Evolutionary conservation across 352 stramenopile genomes (phyloP), one percentile per base, ranked within the genome.

Genomic region (Phytophthora pini): DNA sequence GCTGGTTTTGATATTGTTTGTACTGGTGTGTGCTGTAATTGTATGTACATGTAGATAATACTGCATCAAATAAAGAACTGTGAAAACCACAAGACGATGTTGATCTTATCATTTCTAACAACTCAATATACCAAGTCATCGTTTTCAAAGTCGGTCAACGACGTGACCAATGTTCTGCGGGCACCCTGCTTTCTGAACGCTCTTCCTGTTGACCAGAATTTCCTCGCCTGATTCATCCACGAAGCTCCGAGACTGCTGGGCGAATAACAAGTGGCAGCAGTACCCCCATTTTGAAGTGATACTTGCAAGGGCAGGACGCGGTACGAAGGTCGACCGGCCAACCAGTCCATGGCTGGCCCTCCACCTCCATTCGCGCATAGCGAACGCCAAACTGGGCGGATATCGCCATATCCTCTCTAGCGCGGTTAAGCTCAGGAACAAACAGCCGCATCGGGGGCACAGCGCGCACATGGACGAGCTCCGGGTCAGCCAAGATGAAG

Each of bases 341-440:
- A 11, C 44, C 44, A 38, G 24, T 50, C 1, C 24, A 8, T 5
- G 43, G 45, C 9, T 62, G 44, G 12, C 55, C 45, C 15, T 62
- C 44, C 15, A 62, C 29, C 45, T 62, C 55, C 55, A 62, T 62
- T 3, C 55, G 55, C 12, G 44, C 44, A 15, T 54, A 62, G 22
- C 36, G 34, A 15, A 48, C 3, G 20, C 55, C 40, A 36, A 61
- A 61, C 13, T 46, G 12, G 10, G 41, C 29, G 3, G 43, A 61
- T 9, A 38, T 26, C 8, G 24, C 44, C 44, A 36, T 50, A 11
- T 50, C 17, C n/a, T 22, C 44, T n/a, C 31, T 24, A 6, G 15
- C 11, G 22, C 32, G 55, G 32, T 40, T 54, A 3, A 62, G 31
- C 44, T 60, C 52, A 5, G 39, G 52, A 10, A 51, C 12, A 20